Conservation (phyloP, 164 flowering plant genomes). For the Protea cynaroides region DNA sequence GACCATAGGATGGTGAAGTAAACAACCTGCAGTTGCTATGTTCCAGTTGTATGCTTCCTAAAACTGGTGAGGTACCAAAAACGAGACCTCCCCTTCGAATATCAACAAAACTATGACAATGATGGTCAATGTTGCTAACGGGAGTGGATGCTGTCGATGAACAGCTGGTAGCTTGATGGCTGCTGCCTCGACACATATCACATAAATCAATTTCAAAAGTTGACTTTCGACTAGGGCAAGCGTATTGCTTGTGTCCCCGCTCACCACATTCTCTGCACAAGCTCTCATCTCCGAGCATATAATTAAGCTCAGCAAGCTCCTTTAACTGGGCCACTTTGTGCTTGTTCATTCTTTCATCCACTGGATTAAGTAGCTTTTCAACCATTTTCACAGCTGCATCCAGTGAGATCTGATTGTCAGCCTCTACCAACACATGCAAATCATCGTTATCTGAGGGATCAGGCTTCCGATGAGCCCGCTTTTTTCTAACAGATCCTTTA, state of each 20-base stretch:
- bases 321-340: conserved; percentile 29
- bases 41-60: neutral
- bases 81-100: conserved; percentile 4
- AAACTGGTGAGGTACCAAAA: neutral
- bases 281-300: conserved; percentile 3
- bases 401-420: conserved; percentile 31
- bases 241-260: conserved; percentile 23
- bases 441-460: conserved; percentile 30
- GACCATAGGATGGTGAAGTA: conserved; percentile 7
- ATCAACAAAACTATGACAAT: conserved; percentile 7
- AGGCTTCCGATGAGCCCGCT: conserved; percentile 6
- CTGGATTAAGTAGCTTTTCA: conserved; percentile 39
- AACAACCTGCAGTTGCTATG: neutral
- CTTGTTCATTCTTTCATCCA: conserved; percentile 17
- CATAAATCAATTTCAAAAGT: conserved; percentile 7
- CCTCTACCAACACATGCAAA: conserved; percentile 43
- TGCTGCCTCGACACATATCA: conserved; percentile 16
- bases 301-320: conserved; percentile 31
- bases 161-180: conserved; percentile 17
- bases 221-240: conserved; percentile 19
- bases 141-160: conserved; percentile 8
- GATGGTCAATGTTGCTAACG: neutral
- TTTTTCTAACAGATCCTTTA: conserved; percentile 21
- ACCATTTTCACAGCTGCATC: conserved; percentile 38
- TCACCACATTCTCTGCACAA: conserved; percentile 19